phyloP scores from a whole-genome alignment of 345 rosid genomes.

The Eucalyptus curtisii region DNA sequence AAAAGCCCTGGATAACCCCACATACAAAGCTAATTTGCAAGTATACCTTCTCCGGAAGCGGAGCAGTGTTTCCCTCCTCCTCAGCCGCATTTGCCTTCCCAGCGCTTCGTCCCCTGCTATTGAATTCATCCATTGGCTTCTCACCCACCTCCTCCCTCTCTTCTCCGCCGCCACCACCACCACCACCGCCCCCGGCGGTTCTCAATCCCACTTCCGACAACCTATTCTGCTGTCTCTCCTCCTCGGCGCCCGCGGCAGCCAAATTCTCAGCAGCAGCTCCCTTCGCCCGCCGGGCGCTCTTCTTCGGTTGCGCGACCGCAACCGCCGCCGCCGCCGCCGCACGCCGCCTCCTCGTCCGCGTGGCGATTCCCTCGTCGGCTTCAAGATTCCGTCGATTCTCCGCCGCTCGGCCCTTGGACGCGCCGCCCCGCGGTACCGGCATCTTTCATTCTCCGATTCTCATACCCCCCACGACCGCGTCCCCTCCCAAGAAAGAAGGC shows the following conservation, averaged over 20 bases:
- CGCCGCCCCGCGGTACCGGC: slow-evolving; percentile 37
- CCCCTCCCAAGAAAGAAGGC: background rate
- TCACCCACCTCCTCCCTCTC: slow-evolving; percentile 12
- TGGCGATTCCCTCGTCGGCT: slow-evolving; percentile 15
- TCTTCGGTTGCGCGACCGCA: background rate
- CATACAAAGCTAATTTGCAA: background rate
- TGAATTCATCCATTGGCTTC: slow-evolving; percentile 15
- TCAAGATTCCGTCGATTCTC: background rate
- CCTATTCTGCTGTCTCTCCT: background rate
- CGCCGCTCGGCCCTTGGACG: slow-evolving; percentile 16
- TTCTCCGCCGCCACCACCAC: background rate
- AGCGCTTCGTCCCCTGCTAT: slow-evolving; percentile 10
- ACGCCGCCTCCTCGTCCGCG: slow-evolving; percentile 27
- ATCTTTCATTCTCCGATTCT: slow-evolving; percentile 24
- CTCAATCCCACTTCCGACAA: background rate
- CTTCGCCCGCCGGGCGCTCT: background rate
- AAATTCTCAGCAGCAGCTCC: background rate
- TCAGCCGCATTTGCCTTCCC: slow-evolving; percentile 15
- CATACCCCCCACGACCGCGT: background rate
- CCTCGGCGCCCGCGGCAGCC: background rate
- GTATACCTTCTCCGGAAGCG: slow-evolving; percentile 27
- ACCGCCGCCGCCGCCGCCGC: slow-evolving; percentile 29
- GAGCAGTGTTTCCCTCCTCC: slow-evolving; percentile 30
- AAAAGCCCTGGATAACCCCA: background rate
- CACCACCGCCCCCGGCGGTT: background rate